Evolutionary conservation across 768 basidiomycete species (phyloP).

Genomic region (Trametes gibbosa): DNA sequence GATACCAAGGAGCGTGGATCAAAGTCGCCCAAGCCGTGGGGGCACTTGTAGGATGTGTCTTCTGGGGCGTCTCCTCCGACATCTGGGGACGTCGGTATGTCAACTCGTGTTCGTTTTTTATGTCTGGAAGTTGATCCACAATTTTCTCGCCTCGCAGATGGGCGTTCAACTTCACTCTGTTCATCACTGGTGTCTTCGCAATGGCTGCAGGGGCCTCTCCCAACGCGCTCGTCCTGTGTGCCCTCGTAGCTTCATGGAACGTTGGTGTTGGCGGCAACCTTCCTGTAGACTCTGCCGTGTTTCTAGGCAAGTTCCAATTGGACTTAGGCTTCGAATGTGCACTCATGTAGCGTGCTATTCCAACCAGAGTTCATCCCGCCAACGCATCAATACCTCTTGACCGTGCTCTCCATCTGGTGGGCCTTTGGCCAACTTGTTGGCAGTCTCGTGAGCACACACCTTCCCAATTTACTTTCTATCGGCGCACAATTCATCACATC

Average conservation of each 20-base stretch:
- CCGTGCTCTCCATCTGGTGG: slow-evolving; percentile 79
- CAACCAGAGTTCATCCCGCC: slow-evolving; percentile 71
- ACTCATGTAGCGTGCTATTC: no score
- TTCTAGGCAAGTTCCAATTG: slow-evolving; percentile 49
- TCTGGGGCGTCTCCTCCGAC: slow-evolving; percentile 69
- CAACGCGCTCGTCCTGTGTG: slow-evolving; percentile 48
- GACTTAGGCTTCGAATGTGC: no score
- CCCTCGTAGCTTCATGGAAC: slow-evolving; percentile 56
- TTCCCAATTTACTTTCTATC: background rate
- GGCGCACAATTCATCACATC: background rate
- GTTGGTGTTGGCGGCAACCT: slow-evolving; percentile 72
- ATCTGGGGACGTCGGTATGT: slow-evolving; percentile 66
- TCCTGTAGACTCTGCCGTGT: slow-evolving; percentile 74
- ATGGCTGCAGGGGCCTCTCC: slow-evolving; percentile 59
- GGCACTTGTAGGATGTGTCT: slow-evolving; percentile 62
- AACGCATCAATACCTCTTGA: slow-evolving; percentile 73
- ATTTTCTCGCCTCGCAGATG: slow-evolving; percentile 36
- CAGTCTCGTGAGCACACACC: slow-evolving; percentile 35
- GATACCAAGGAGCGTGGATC: slow-evolving; percentile 56
- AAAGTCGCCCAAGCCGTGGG: slow-evolving; percentile 73
- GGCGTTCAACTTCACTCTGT: slow-evolving; percentile 68
- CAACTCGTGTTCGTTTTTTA: no score
- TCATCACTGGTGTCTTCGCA: slow-evolving; percentile 66
- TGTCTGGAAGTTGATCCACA: no score
- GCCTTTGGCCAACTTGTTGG: slow-evolving; percentile 70